These are phyloP conservation scores for Acanthamoeba sp. DNA, from an alignment of 208 protist genomes.

Conservation along the genomic window DNA sequence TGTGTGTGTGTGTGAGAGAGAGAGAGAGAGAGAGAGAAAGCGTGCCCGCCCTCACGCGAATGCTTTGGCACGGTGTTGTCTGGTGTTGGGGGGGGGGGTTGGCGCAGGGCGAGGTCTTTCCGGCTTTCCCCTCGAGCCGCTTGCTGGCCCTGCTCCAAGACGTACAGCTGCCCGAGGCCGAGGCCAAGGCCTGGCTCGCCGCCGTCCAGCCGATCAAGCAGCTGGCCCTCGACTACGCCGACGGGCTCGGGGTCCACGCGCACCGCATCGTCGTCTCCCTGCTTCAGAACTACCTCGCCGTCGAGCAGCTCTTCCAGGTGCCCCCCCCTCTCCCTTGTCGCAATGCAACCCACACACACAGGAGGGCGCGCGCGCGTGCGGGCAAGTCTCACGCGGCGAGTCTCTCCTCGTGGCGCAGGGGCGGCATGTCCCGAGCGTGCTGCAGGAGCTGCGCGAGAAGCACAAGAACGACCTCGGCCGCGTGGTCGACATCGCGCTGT, in stretches of 20 bases:
- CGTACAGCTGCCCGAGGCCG: neutral
- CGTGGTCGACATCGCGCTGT: conserved; percentile 7
- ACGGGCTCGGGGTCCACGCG: conserved; percentile 16
- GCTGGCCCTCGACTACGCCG: conserved; percentile 60
- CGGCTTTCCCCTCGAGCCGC: neutral
- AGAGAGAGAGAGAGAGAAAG: too few relatives aligned
- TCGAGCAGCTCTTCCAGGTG: conserved; percentile 89
- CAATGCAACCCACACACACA: too few relatives aligned
- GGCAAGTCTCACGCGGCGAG: too few relatives aligned
- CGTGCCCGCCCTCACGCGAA: too few relatives aligned
- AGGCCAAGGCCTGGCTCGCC: neutral
- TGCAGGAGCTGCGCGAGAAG: conserved; percentile 87
- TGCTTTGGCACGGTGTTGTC: neutral
- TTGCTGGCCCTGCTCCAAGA: neutral
- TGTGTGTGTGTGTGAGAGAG: too few relatives aligned
- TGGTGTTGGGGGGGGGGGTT: too few relatives aligned
- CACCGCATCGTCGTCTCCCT: conserved; percentile 76
- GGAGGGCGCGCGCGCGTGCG: too few relatives aligned
- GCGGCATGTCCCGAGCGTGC: conserved; percentile 89
- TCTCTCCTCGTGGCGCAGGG: conserved; percentile 76
- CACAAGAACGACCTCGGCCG: conserved; percentile 22
- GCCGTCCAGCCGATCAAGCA: conserved; percentile 62
- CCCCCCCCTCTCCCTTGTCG: too few relatives aligned
- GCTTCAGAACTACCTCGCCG: conserved; percentile 89
- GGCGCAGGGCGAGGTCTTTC: neutral